These are phyloP conservation scores for Trichoderma endophyticum DNA, from an alignment of 2,329 filamentous ascomycete species.

Conservation along the genomic window DNA sequence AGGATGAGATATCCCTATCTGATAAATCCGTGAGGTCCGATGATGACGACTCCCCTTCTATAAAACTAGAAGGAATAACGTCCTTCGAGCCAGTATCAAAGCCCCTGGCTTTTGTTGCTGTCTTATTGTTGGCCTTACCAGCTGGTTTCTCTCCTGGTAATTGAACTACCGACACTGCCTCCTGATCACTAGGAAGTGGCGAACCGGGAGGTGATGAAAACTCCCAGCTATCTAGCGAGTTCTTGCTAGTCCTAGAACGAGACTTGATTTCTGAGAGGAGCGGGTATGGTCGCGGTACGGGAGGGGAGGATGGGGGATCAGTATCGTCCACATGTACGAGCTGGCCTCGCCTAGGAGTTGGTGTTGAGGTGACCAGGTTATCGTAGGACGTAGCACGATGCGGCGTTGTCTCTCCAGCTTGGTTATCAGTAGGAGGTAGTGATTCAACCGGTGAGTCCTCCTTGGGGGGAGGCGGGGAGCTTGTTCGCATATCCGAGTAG, in stretches of 20 bases:
- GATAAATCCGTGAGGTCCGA: slow-evolving; percentile 15
- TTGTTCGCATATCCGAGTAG: slow-evolving; percentile 66
- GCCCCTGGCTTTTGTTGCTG: not conserved
- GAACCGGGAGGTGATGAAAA: slow-evolving; percentile 58
- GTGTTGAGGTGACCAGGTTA: slow-evolving; percentile 57
- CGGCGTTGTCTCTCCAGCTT: slow-evolving; percentile 44
- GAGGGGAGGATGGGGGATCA: slow-evolving; percentile 58
- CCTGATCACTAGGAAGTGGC: slow-evolving; percentile 38
- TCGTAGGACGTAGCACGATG: slow-evolving; percentile 44
- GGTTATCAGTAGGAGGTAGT: slow-evolving; percentile 14
- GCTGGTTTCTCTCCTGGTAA: slow-evolving; percentile 18
- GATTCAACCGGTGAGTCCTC: slow-evolving; percentile 19
- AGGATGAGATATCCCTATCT: slow-evolving; percentile 1
- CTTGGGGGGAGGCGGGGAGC: slow-evolving; percentile 28
- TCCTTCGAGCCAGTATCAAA: slow-evolving; percentile 20
- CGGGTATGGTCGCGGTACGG: slow-evolving; percentile 51
- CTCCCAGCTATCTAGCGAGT: slow-evolving; percentile 44
- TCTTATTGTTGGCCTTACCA: slow-evolving; percentile 20
- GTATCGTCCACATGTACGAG: slow-evolving; percentile 46
- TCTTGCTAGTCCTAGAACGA: slow-evolving; percentile 38
- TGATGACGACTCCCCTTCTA: not conserved
- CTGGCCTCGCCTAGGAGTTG: slow-evolving; percentile 57
- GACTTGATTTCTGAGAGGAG: slow-evolving; percentile 51
- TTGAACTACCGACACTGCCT: slow-evolving; percentile 20
- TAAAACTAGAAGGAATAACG: slow-evolving; percentile 31